Conservation (phyloP, 2,329 filamentous ascomycete genomes). For the Botrytis fragariae region DNA sequence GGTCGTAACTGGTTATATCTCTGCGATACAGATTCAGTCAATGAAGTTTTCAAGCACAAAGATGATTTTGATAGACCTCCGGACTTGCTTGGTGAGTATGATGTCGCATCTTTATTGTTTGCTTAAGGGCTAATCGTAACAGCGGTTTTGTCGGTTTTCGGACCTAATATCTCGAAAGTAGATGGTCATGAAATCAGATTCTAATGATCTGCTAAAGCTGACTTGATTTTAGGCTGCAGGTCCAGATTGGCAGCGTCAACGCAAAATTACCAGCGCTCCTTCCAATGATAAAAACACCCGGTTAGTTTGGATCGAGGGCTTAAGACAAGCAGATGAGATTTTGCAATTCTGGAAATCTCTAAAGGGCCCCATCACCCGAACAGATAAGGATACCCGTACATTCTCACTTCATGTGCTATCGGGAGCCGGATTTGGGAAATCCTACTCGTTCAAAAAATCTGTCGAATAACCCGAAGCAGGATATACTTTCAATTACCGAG, state of each 20-base stretch:
- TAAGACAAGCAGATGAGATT: slow-evolving; percentile 14
- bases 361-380: background rate
- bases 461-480: background rate
- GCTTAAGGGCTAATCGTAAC: background rate
- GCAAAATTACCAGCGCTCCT: background rate
- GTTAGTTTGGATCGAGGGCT: slow-evolving; percentile 4
- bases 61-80: slow-evolving; percentile 17
- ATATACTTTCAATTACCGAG: background rate
- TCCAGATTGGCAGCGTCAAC: slow-evolving; percentile 10
- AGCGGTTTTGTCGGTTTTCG: slow-evolving; percentile 7
- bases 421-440: slow-evolving; percentile 4
- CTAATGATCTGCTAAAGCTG: background rate
- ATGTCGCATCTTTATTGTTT: background rate
- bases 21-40: background rate
- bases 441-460: slow-evolving; percentile 4
- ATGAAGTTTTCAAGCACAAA: slow-evolving; percentile 5
- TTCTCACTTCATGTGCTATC: slow-evolving; percentile 1
- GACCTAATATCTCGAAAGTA: slow-evolving; percentile 2
- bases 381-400: slow-evolving; percentile 2
- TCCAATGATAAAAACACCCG: slow-evolving; percentile 10
- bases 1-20: slow-evolving; percentile 13
- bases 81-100: background rate
- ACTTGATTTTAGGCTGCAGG: background rate
- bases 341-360: slow-evolving; percentile 11
- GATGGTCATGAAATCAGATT: background rate